Evolutionary conservation across 139 green algal species (phyloP), one percentile per base, ranked within the genome.

Genomic region (Micractinium conductrix): DNA sequence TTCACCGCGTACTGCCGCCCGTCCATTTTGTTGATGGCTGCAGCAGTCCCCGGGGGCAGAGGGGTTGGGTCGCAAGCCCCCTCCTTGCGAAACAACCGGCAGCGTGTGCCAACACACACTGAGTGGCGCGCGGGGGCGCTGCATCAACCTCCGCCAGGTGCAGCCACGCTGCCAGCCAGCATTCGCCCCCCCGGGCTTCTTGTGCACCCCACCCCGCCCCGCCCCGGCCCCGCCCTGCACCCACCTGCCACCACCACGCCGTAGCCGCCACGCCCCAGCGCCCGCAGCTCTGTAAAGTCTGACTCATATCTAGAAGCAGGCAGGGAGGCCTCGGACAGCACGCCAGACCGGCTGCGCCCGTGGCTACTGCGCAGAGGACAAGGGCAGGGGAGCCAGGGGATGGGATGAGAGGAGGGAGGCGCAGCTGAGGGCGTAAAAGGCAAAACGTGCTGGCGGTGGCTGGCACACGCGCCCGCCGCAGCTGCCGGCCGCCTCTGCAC

Each of bases 1-100:
- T 99, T 99, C 35, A 99, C 91, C 1, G 96, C 96, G 79, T 98
- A 98, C 84, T 93, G 88, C 19, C 94, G 86, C 2, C 94, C 93
- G 58, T 82, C 76, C 78, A 84, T 69, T 43, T 69, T 62, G 62
- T 84, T 82, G 76, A 76, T 84, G 62, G 78, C 62, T 84, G 78
- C 24, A 73, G 8, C n/a, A n/a, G n/a, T n/a, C n/a, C n/a, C n/a
- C n/a, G n/a, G n/a, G n/a, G n/a, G n/a, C n/a, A n/a, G n/a, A n/a
- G n/a, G n/a, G n/a, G n/a, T n/a, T n/a, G n/a, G n/a, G n/a, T n/a
- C n/a, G n/a, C n/a, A n/a, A n/a, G n/a, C n/a, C n/a, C n/a, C n/a
- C n/a, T n/a, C n/a, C n/a, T n/a, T n/a, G n/a, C n/a, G n/a, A n/a
- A n/a, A n/a, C n/a, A n/a, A n/a, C n/a, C n/a, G n/a, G n/a, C n/a